Evolutionary conservation across 2,329 filamentous ascomycete species (phyloP), one percentile per base, ranked within the genome.

Genomic region (Ophiostoma sp.): DNA sequence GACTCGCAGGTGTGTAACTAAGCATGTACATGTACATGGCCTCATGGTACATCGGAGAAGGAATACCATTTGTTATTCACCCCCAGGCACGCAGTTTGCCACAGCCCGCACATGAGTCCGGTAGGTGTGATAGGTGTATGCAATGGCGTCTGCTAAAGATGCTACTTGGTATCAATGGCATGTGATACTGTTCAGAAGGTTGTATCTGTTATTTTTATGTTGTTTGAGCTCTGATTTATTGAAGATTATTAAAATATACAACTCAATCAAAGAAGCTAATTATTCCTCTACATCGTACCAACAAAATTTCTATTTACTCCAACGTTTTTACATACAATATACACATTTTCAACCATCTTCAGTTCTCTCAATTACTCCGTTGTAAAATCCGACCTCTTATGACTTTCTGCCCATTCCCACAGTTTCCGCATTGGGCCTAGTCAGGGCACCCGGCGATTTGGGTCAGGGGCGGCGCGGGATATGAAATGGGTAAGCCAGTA

Each of bases 381-480:
- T 13, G 44, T 15, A 17, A 13, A 11, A 11, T 13, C 10, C 8
- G 10, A 57, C 3, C n/a, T 8, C 8, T 13, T 11, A 57, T 57
- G 52, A 23, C n/a, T 27, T 57, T 57, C 52, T 57, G n/a, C 11
- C 10, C 13, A 15, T 13, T 31, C 4, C 57, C 27, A 62, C 57
- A 62, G 15, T 33, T 62, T 31, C 23, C 57, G 23, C 10, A 62
- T 62, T 17, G n/a, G 57, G 57, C 27, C n/a, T 62, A 62, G 57
- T 62, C 57, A 62, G 57, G 27, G 57, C 11, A 62, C 57, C 57
- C 57, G 23, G 27, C 23, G 11, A 33, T 33, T 31, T 20, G 57
- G 57, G 23, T 62, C 57, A 62, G 57, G 57, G 57, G 57, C 52
- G 8, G 11, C 27, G 57, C 57, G 57, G 57, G 27, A 62, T 62